These are phyloP conservation scores for Incumbomyces lentus DNA, from an alignment of 2,329 filamentous ascomycete species.

Conservation along the genomic window DNA sequence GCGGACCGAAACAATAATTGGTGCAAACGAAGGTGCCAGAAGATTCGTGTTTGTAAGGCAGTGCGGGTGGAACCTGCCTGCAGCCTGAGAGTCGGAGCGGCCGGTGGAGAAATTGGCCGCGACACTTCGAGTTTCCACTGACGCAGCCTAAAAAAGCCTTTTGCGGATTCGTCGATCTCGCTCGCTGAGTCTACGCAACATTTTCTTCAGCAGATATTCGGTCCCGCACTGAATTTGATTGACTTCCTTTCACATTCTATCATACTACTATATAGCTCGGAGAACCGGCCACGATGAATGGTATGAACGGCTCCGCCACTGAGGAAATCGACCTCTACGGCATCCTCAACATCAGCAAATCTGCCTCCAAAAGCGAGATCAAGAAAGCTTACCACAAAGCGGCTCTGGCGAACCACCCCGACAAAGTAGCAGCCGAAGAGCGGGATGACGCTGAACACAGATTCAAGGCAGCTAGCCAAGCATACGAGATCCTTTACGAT, in stretches of 20 bases:
- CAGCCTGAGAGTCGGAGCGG: too few relatives aligned
- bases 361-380: constrained; percentile 19
- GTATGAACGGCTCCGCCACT: constrained; percentile 4
- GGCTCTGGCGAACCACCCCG: constrained; percentile 82
- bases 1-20: background rate
- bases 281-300: background rate
- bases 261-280: too few relatives aligned
- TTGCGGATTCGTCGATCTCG: too few relatives aligned
- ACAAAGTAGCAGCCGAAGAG: constrained; percentile 83
- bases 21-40: constrained; percentile 1
- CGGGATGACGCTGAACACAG: constrained; percentile 76
- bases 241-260: background rate
- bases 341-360: constrained; percentile 56
- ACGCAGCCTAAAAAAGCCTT: too few relatives aligned
- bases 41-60: constrained; percentile 3
- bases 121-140: too few relatives aligned
- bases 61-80: background rate
- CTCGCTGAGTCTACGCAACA: background rate
- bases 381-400: constrained; percentile 77
- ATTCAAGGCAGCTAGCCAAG: constrained; percentile 88
- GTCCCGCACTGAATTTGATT: background rate
- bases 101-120: background rate
- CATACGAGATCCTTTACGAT: constrained; percentile 95
- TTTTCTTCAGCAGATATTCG: background rate
- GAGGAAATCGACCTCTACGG: constrained; percentile 19